phyloP scores from a whole-genome alignment of 1,139 yeast genomes.

The Yamadazyma pseudoaaseri region DNA sequence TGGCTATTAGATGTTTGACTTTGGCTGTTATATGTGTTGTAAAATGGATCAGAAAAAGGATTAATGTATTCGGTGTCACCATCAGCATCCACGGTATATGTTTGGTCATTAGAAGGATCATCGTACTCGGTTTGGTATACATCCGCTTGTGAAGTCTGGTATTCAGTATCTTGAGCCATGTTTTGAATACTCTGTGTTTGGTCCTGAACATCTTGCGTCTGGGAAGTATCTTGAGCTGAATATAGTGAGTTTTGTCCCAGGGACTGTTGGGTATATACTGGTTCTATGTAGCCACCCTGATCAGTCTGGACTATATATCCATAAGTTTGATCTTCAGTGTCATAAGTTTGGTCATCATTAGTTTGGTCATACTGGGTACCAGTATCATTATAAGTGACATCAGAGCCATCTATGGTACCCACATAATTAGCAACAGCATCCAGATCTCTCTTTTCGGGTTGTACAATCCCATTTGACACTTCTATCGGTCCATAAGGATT shows the following conservation, averaged over 20 bases:
- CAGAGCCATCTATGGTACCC: background rate
- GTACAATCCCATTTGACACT: background rate
- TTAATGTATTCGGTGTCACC: background rate
- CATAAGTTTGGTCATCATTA: background rate
- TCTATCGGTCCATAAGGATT: constrained; percentile 12
- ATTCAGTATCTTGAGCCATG: background rate
- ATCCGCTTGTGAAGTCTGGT: background rate
- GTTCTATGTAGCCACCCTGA: background rate
- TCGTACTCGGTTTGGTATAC: background rate
- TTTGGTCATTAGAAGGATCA: background rate
- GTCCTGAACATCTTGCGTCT: background rate
- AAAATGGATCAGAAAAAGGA: background rate
- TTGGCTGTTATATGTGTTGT: background rate
- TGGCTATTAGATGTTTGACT: background rate
- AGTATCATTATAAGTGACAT: background rate
- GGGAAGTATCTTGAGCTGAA: background rate
- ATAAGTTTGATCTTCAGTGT: background rate
- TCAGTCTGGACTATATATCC: background rate
- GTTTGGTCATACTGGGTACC: background rate
- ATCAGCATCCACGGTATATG: background rate
- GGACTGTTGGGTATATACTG: background rate
- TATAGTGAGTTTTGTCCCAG: background rate
- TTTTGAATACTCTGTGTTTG: background rate
- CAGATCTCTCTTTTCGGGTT: background rate
- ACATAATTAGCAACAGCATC: background rate